Evolutionary conservation across 495 filamentous ascomycete species (phyloP).

Genomic region (Aspergillus kassunensis): DNA sequence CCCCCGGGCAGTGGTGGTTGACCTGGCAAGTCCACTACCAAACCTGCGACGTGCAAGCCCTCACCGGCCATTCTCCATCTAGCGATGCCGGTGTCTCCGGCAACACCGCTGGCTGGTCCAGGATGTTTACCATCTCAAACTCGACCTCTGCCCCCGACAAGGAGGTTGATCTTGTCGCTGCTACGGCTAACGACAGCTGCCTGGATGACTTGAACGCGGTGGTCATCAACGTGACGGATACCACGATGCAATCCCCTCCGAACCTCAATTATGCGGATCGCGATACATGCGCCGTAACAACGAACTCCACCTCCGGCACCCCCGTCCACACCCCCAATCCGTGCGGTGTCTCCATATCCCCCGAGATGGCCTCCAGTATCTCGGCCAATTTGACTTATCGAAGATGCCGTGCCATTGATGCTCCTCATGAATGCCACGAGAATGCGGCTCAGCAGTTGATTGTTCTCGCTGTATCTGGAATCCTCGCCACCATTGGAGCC

Average conservation of each 20-base stretch:
- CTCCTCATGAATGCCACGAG: not conserved
- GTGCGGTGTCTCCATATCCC: constrained; percentile 16
- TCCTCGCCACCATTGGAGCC: not conserved
- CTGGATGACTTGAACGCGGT: not conserved
- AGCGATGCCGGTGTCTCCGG: too few species aligned
- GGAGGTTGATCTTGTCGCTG: not conserved
- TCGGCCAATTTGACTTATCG: constrained; percentile 14
- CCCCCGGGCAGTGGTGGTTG: too few species aligned
- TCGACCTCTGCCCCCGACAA: too few species aligned
- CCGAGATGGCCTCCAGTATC: constrained; percentile 18
- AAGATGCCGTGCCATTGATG: not conserved
- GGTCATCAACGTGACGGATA: not conserved
- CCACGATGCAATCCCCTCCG: not conserved
- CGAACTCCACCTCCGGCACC: constrained; percentile 1
- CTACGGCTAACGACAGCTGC: not conserved
- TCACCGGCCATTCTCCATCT: too few species aligned
- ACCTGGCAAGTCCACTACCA: too few species aligned
- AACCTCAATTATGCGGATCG: not conserved
- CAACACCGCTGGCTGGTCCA: too few species aligned
- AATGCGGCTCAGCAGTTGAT: not conserved
- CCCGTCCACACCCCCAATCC: constrained; percentile 17
- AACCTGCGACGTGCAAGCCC: too few species aligned
- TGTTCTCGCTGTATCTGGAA: not conserved
- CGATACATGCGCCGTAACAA: constrained; percentile 15
- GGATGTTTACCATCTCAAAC: too few species aligned